phyloP scores from a whole-genome alignment of 257 asterid species.

The Jasminum sambac region DNA sequence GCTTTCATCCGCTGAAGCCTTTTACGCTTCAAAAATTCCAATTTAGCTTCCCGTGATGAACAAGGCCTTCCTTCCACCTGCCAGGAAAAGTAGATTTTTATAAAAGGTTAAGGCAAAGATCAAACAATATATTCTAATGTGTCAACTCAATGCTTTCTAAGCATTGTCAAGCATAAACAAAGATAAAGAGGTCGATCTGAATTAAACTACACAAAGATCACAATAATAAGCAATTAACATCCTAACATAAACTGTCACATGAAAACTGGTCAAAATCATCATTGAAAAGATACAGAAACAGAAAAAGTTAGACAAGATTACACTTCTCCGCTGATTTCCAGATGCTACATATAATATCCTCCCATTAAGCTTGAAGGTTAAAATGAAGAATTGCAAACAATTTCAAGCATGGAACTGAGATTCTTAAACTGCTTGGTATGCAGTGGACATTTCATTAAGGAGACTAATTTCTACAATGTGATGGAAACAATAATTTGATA shows the following conservation, averaged over 20 bases:
- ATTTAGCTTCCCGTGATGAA: constrained; percentile 74
- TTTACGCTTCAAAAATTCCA: constrained; percentile 78
- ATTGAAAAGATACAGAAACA: background rate
- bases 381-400: background rate
- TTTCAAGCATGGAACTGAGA: background rate
- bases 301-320: background rate
- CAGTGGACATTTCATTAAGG: background rate
- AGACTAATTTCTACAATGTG: too few relatives aligned
- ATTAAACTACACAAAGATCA: background rate
- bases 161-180: background rate
- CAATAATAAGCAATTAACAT: background rate
- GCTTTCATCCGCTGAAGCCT: constrained; percentile 76
- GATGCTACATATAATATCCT: background rate
- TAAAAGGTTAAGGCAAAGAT: background rate
- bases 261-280: background rate
- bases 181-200: background rate
- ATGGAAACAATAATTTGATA: too few relatives aligned
- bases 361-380: background rate
- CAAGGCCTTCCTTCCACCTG: constrained; percentile 91
- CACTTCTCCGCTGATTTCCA: background rate
- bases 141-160: background rate
- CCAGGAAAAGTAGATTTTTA: constrained; percentile 8
- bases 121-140: background rate
- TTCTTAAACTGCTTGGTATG: background rate
- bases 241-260: background rate